Conservation (phyloP, 2,329 filamentous ascomycete species). For the Ilyonectria robusta region DNA sequence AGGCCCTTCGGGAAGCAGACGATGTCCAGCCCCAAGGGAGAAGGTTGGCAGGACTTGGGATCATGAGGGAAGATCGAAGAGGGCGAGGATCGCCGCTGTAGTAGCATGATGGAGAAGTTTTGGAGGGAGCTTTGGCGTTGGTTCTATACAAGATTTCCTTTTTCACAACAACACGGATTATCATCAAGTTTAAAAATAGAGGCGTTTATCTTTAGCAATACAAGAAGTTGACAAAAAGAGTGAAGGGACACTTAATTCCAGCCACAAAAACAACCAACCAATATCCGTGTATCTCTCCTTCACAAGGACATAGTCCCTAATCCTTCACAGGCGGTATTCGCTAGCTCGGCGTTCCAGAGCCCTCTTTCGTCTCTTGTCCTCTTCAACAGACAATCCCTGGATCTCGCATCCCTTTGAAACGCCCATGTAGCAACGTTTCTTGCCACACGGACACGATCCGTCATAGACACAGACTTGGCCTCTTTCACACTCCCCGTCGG, state of each 20-base stretch:
- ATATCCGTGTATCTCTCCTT: not conserved
- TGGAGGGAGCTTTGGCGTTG: not conserved
- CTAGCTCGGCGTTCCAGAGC: slow-evolving; percentile 10
- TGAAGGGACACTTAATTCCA: not conserved
- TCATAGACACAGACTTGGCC: slow-evolving; percentile 36
- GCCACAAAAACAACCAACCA: not conserved
- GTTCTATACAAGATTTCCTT: not conserved
- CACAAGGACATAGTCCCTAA: not conserved
- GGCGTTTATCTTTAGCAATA: slow-evolving; percentile 14
- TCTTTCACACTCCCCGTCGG: slow-evolving; percentile 24
- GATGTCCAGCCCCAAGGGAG: slow-evolving; percentile 14
- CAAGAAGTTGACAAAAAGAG: not conserved
- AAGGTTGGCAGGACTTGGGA: slow-evolving; percentile 30
- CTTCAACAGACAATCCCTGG: slow-evolving; percentile 24
- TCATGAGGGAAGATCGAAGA: slow-evolving; percentile 11
- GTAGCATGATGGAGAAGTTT: not conserved
- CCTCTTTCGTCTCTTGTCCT: slow-evolving; percentile 11
- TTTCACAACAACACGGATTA: not conserved
- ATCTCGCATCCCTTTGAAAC: slow-evolving; percentile 29
- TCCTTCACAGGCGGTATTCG: not conserved
- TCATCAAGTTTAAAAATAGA: slow-evolving; percentile 10
- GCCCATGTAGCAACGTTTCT: slow-evolving; percentile 35
- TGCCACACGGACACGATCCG: slow-evolving; percentile 37
- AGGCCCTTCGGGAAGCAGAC: slow-evolving; percentile 14
- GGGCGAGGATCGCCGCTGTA: slow-evolving; percentile 3